Percentiles rank a stretch among this genome's conserved stretches.
These are phyloP conservation scores for Nakataea oryzae DNA, from an alignment of 2,329 filamentous ascomycete species.

Conservation along the genomic window DNA sequence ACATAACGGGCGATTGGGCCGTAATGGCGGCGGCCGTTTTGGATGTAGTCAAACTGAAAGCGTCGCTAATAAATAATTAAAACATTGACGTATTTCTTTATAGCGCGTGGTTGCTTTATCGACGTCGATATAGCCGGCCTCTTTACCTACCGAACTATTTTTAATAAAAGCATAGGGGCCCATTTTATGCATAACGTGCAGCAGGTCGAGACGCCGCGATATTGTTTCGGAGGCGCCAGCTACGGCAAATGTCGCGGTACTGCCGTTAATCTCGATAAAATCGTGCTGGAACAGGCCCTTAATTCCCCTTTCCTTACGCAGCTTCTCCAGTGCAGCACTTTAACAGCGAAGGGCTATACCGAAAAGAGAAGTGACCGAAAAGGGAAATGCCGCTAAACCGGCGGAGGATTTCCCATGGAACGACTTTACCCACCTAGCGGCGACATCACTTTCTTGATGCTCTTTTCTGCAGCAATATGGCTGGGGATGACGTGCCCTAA, in stretches of 20 bases:
- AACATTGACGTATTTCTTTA: slow-evolving; percentile 43
- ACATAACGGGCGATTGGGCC: slow-evolving; percentile 29
- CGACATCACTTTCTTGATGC: not conserved
- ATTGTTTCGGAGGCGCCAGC: slow-evolving; percentile 23
- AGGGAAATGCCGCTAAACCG: too few relatives aligned
- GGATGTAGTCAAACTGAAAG: slow-evolving; percentile 45
- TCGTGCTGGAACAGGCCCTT: slow-evolving; percentile 50
- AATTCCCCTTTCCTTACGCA: slow-evolving; percentile 42
- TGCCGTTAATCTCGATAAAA: slow-evolving; percentile 39
- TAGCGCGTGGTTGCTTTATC: slow-evolving; percentile 39
- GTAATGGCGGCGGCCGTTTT: slow-evolving; percentile 35
- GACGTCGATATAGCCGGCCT: slow-evolving; percentile 47
- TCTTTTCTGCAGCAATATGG: not conserved
- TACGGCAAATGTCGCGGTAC: slow-evolving; percentile 38
- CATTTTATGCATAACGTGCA: slow-evolving; percentile 51
- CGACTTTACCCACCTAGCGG: not conserved
- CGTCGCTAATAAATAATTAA: slow-evolving; percentile 50
- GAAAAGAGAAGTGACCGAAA: too few relatives aligned
- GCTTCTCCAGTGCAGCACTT: slow-evolving; percentile 39
- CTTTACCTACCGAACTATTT: slow-evolving; percentile 41
- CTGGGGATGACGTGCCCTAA: not conserved
- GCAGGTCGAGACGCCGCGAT: slow-evolving; percentile 38
- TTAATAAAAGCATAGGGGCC: slow-evolving; percentile 42
- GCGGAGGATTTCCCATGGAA: too few relatives aligned
- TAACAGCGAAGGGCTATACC: too few relatives aligned